phyloP scores from a whole-genome alignment of 441 rosid species.

The Adansonia madagascariensis region DNA sequence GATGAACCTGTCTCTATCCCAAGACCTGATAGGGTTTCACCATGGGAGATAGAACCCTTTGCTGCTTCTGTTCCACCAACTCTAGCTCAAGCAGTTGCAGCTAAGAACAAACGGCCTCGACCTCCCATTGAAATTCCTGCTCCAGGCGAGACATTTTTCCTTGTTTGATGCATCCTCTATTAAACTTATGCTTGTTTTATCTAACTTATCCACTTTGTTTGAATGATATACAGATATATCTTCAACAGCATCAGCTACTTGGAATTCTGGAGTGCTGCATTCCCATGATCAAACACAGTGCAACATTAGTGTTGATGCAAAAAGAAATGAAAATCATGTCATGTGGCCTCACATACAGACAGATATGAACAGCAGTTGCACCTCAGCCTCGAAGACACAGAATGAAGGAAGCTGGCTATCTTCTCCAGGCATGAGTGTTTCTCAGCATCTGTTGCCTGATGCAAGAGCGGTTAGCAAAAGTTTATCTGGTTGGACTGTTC shows the following conservation, averaged over 20 bases:
- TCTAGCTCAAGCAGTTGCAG: constrained; percentile 39
- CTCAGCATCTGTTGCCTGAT: constrained; percentile 44
- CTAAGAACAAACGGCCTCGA: constrained; percentile 66
- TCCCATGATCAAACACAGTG: constrained; percentile 47
- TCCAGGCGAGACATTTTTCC: constrained; percentile 39
- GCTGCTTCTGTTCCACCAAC: constrained; percentile 42
- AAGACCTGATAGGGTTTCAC: constrained; percentile 66
- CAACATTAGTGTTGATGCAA: constrained; percentile 48
- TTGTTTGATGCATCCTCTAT: not conserved
- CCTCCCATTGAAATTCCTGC: constrained; percentile 45
- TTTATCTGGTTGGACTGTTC: constrained; percentile 34
- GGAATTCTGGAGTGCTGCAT: constrained; percentile 48
- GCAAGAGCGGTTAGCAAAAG: constrained; percentile 41
- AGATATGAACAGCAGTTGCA: constrained; percentile 40
- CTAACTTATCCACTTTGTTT: constrained; percentile 21
- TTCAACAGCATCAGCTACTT: constrained; percentile 41
- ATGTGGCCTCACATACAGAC: constrained; percentile 58
- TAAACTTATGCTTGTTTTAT: constrained; percentile 12
- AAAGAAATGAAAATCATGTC: constrained; percentile 50
- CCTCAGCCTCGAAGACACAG: constrained; percentile 43
- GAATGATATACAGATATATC: constrained; percentile 43
- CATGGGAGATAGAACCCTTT: constrained; percentile 71
- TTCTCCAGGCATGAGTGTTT: constrained; percentile 45
- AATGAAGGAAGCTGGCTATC: constrained; percentile 54
- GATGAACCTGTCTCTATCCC: constrained; percentile 63